Base-by-base conservation (phyloP, 164 flowering plant genomes). In the Amborella trichopoda region DNA sequence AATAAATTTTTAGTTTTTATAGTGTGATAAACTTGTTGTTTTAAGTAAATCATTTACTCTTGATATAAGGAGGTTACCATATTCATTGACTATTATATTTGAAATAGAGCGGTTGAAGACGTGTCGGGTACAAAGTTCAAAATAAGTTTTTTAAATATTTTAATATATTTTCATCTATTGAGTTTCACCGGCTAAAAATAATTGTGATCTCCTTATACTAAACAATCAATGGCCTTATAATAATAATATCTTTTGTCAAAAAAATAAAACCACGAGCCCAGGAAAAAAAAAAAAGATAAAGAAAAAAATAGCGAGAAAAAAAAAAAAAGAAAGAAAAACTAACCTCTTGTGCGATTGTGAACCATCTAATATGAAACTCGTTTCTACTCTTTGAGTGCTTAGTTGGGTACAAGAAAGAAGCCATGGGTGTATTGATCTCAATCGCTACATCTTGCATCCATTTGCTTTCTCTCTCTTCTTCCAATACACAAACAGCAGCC, bases 401-500 rank as follows among this genome's bases (percentile, higher is more conserved):
- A 59, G 68, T 73, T 38, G 18, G 56, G 1, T 22, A 72, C 62
- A 88, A 54, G 60, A 62, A 88, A 55, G 86, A 64, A 2, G 93
- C 80, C 50, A 58, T 53, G 2, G 89, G 64, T 42, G 76, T 10
- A 26, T 84, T 88, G 73, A 84, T 80, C 72, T 88, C 97, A 5
- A 40, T 39, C 0, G 94, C 97, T 42, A 88, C 72, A 0, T 75
- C 32, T 57, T 73, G 76, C 49, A 84, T 23, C 94, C 91, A 88
- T 6, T 64, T 56, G 5, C 78, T 81, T 18, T 73, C 78, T 50
- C 64, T 71, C 48, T 75, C 81, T 48, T 80, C 86, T 40, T 80
- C 88, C 53, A 88, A 57, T 50, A 77, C 46, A 53, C 97, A 89
- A 19, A 89, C 81, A 3, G 79, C 97, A 0, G 97, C 97, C 4